Evolutionary conservation across 2,329 filamentous ascomycete species (phyloP).

Genomic region (Ascochyta viciae-villosae): DNA sequence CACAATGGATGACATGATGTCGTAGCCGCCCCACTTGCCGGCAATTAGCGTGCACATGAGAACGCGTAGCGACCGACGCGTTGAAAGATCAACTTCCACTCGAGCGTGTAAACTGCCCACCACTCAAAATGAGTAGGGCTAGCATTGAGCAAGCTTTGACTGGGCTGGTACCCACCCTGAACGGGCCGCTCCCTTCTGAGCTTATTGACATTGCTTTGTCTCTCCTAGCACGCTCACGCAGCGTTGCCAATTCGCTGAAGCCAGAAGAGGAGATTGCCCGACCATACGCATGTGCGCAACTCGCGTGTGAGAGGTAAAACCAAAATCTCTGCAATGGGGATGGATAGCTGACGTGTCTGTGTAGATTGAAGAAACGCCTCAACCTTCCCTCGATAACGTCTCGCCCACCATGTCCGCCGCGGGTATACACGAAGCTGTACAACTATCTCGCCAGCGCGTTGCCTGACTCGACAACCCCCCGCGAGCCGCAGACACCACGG

Average conservation of each 20-base stretch:
- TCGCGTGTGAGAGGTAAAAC: slow-evolving; percentile 82
- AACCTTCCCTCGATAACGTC: slow-evolving; percentile 45
- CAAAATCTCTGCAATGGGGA: not conserved
- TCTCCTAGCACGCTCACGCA: slow-evolving; percentile 46
- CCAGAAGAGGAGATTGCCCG: slow-evolving; percentile 48
- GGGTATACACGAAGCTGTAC: slow-evolving; percentile 82
- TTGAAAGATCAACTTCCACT: not conserved
- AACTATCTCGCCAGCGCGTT: slow-evolving; percentile 79
- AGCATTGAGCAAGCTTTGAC: slow-evolving; percentile 44
- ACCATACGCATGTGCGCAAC: slow-evolving; percentile 47
- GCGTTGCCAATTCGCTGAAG: slow-evolving; percentile 57
- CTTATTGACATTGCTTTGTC: slow-evolving; percentile 44
- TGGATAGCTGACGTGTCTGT: slow-evolving; percentile 43
- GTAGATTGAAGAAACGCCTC: slow-evolving; percentile 67
- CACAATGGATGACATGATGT: not conserved
- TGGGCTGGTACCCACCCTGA: slow-evolving; percentile 53
- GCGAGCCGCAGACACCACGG: slow-evolving; percentile 44
- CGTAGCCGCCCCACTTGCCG: not conserved
- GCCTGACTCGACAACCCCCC: slow-evolving; percentile 46
- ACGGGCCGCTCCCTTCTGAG: slow-evolving; percentile 42
- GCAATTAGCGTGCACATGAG: slow-evolving; percentile 18
- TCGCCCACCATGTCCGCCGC: slow-evolving; percentile 46
- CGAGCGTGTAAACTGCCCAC: not conserved
- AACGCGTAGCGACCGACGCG: slow-evolving; percentile 22
- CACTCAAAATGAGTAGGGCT: slow-evolving; percentile 27